Conservation (phyloP, 1,284 basidiomycete species). For the Hypsizygus ulmarius region DNA sequence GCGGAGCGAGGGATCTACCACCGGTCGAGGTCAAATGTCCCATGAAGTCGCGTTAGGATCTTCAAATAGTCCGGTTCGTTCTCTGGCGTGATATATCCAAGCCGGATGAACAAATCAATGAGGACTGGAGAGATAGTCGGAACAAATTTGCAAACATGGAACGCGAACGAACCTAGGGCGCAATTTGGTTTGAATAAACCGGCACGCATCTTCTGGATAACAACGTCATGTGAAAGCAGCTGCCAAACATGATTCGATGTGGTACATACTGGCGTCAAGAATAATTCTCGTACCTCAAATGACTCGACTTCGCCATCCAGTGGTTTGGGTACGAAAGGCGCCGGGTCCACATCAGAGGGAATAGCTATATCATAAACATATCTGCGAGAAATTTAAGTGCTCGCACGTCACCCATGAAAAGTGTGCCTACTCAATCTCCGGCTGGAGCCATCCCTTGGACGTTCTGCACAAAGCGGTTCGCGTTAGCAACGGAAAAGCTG, state of each 20-base stretch:
- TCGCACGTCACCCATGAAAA: neutral
- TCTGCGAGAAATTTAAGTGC: slow-evolving; percentile 34
- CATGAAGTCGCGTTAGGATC: slow-evolving; percentile 71
- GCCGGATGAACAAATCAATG: slow-evolving; percentile 81
- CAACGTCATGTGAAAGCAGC: slow-evolving; percentile 56
- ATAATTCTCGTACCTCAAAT: slow-evolving; percentile 60
- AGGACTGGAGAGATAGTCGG: slow-evolving; percentile 48
- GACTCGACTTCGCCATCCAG: slow-evolving; percentile 92
- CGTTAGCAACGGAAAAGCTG: slow-evolving; percentile 1
- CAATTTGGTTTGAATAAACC: slow-evolving; percentile 88
- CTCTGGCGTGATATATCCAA: slow-evolving; percentile 74
- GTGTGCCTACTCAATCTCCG: slow-evolving; percentile 71
- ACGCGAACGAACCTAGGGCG: slow-evolving; percentile 53
- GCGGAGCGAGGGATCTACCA: slow-evolving; percentile 38
- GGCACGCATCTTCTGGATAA: slow-evolving; percentile 55
- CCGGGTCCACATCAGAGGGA: slow-evolving; percentile 48
- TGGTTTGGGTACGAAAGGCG: slow-evolving; percentile 64
- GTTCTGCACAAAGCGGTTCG: slow-evolving; percentile 43
- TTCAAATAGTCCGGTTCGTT: slow-evolving; percentile 75
- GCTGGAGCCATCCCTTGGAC: slow-evolving; percentile 75
- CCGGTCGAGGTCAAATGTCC: slow-evolving; percentile 58
- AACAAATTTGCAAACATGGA: slow-evolving; percentile 2
- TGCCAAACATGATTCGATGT: slow-evolving; percentile 25
- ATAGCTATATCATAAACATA: slow-evolving; percentile 81
- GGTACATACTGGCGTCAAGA: neutral